Percentiles rank a stretch among this genome's conserved stretches.
These are phyloP conservation scores for Phaffomyces antillensis DNA, from an alignment of 805 yeast genomes.

Conservation along the genomic window DNA sequence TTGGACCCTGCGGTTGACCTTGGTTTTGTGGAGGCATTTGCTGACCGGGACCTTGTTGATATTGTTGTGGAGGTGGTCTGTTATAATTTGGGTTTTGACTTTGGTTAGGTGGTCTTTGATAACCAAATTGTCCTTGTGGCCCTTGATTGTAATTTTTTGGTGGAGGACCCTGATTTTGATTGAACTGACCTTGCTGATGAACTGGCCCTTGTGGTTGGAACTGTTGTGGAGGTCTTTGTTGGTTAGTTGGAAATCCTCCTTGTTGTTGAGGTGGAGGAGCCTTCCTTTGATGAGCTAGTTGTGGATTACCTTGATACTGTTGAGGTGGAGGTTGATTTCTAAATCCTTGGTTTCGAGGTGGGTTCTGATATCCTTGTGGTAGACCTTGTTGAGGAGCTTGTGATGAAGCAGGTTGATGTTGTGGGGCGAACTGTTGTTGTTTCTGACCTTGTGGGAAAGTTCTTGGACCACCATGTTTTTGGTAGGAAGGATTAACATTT, in stretches of 20 bases:
- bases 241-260: not conserved
- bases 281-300: not conserved
- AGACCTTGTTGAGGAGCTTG: not conserved
- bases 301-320: not conserved
- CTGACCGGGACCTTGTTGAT: not conserved
- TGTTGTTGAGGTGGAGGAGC: conserved; percentile 3
- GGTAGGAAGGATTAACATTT: conserved; percentile 8
- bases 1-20: conserved; percentile 6
- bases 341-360: not conserved
- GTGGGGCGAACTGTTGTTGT: not conserved
- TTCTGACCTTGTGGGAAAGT: conserved; percentile 14
- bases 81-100: not conserved
- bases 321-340: conserved; percentile 3
- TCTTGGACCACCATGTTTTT: conserved; percentile 16
- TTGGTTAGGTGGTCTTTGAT: conserved; percentile 1
- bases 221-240: conserved; percentile 1
- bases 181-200: no score
- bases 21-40: not conserved
- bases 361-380: not conserved
- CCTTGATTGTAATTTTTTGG: not conserved
- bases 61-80: conserved; percentile 4
- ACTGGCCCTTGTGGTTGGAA: not conserved
- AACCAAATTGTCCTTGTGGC: not conserved
- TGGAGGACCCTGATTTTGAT: no score
- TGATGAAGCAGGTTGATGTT: conserved; percentile 1